Base-by-base conservation (phyloP, 2,329 filamentous ascomycete genomes). In the Diaporthe velutina region DNA sequence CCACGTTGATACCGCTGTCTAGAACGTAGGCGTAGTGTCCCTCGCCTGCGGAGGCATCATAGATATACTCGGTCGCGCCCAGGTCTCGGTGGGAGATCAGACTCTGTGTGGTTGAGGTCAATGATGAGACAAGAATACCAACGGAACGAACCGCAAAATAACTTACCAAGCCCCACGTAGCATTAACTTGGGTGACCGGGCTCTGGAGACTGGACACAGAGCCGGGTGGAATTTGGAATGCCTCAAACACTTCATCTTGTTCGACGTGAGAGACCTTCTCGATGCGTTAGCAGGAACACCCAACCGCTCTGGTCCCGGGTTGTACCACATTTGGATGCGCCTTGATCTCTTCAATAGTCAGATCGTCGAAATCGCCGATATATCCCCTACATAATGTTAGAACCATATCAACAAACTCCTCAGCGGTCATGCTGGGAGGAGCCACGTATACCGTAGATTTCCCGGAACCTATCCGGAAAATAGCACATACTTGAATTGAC, bases 1-100 rank as follows among this genome's bases (percentile, higher is more conserved):
- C 58, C 22, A 80, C 82, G 58, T 80, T 79, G 71, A 88, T 83
- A 50, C 86, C 86, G 12, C 84, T 86, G 79, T 88, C 86, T 71
- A 88, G 80, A 28, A 88, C 76, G 76, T 87, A 88, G 55, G 83
- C 80, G 74, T 83, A 86, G n/a, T 77, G 77, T 19, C 75, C 78
- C 4, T 54, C 33, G n/a, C 81, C 81, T 9, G 79, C 77, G 2
- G 75, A 76, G 28, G 58, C 48, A 72, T 80, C 77, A 71, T 80
- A 81, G 42, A 77, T 48, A 61, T 80, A 81, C 48, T 74, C 71
- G 40, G 75, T 73, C 2, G 60, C 57, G 28, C 73, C 74, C 30
- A 38, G 30, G 13, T 58, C 55, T 22, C 55, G 33, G 19, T 58
- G 55, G 22, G 55, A 58, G 28, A 55, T 55, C 6, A 33, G 52